phyloP scores from a whole-genome alignment of 2,329 filamentous ascomycete species.

The Sarocladium kiliense region DNA sequence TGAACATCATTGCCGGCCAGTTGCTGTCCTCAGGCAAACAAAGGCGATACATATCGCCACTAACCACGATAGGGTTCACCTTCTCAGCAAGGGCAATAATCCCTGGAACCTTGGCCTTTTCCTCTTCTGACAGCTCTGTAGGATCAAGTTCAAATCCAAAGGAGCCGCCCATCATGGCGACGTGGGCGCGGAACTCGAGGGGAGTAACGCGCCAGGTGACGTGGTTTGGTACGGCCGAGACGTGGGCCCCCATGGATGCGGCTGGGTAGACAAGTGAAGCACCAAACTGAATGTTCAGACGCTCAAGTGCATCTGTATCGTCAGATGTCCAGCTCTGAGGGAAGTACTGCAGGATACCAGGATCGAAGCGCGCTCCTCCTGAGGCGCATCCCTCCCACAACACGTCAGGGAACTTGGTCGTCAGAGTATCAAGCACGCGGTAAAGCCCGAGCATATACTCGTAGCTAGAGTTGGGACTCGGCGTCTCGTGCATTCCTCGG shows the following conservation, averaged over 20 bases:
- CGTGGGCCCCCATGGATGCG: conserved; percentile 58
- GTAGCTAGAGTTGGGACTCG: conserved; percentile 48
- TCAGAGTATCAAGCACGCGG: conserved; percentile 54
- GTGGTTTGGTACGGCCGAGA: conserved; percentile 56
- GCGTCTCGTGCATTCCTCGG: conserved; percentile 55
- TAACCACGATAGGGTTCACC: conserved; percentile 54
- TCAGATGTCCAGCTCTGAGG: conserved; percentile 62
- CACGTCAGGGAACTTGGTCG: conserved; percentile 52
- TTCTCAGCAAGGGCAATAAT: conserved; percentile 49
- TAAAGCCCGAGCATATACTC: conserved; percentile 60
- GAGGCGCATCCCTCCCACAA: conserved; percentile 63
- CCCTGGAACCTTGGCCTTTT: conserved; percentile 44
- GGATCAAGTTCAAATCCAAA: conserved; percentile 62
- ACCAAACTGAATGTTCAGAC: conserved; percentile 59
- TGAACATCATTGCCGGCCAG: conserved; percentile 57
- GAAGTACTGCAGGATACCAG: conserved; percentile 59
- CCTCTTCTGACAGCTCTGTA: conserved; percentile 40
- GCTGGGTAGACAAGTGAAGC: conserved; percentile 58
- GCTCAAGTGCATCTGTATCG: conserved; percentile 57
- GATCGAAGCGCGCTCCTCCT: conserved; percentile 59
- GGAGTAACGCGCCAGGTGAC: conserved; percentile 50
- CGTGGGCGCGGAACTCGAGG: conserved; percentile 56
- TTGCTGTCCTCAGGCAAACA: conserved; percentile 52
- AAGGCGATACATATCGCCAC: conserved; percentile 55
- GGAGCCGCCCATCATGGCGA: conserved; percentile 63